Evolutionary conservation across 2,329 filamentous ascomycete genomes (phyloP), one percentile per base, ranked within the genome.

Genomic region (Magnaporthiopsis rhizophila): DNA sequence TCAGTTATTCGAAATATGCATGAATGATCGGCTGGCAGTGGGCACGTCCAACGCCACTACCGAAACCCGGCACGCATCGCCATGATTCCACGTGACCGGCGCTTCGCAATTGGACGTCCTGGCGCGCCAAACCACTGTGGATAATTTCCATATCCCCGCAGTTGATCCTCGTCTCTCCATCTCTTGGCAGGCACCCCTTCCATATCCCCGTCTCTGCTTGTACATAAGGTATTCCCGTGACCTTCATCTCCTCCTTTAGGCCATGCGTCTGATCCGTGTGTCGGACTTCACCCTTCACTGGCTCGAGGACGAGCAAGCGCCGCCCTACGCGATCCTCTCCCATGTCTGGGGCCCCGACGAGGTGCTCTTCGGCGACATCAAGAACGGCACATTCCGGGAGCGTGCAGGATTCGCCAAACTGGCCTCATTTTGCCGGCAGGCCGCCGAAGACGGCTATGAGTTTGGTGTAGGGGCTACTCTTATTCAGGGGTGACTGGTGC

Each of bases 301-400:
- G 26, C 62, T 58, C 56, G 58, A 61, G 34, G 53, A 36, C 57
- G 53, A 21, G 64, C 61, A 30, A 61, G 68, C 6, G 64, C 72
- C 71, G 15, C 57, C 69, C 1, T 75, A 75, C 64, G 73, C 71
- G 3, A 74, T 75, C 7, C 67, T 76, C 12, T 75, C 73, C 2
- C 74, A 75, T 62, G 70, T 66, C 12, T 74, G 74, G 74, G 67
- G 66, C 15, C 62, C 67, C 1, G 72, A 69, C 3, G 74, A 76
- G 66, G 70, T 74, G 12, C 50, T 45, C 45, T 62, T 56, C 45
- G 38, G 56, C 18, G 45, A 62, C 12, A 57, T 57, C 45, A 8
- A n/a, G 15, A n/a, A n/a, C 21, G 45, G 45, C 18, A 53, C 45
- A 13, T n/a, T 53, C 7, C 45, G 45, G 21, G 45, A n/a, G 13